Percentiles rank a stretch among this genome's conserved stretches.
phyloP scores from a whole-genome alignment of 176 grass and related monocot genomes.

The Cenchrus purpureus region DNA sequence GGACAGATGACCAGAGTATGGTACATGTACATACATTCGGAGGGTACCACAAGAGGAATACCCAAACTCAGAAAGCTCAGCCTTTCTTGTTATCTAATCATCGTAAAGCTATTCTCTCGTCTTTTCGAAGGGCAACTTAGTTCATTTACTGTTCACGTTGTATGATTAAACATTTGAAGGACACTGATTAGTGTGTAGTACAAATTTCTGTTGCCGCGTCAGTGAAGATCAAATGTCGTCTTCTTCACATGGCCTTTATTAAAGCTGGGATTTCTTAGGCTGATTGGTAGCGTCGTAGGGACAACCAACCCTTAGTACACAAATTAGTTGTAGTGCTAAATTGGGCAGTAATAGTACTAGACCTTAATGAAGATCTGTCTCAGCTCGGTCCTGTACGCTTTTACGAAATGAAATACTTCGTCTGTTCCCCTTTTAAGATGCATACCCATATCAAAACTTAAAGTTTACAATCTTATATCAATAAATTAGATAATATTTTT shows the following conservation, averaged over 20 bases:
- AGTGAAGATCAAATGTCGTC: constrained; percentile 32
- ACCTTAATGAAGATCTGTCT: background rate
- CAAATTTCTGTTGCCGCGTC: constrained; percentile 8
- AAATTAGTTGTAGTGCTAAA: background rate
- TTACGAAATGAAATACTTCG: constrained; percentile 8
- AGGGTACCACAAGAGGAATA: background rate
- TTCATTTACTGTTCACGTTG: background rate
- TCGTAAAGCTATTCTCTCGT: background rate
- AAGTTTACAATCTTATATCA: no score
- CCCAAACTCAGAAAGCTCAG: background rate
- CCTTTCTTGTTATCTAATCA: constrained; percentile 4
- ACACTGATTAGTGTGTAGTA: constrained; percentile 3
- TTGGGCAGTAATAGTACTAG: background rate
- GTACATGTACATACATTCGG: background rate
- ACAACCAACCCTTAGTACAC: constrained; percentile 2
- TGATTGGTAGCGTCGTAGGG: background rate
- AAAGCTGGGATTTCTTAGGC: constrained; percentile 8
- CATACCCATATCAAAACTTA: no score
- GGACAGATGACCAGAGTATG: background rate
- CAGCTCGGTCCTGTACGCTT: background rate
- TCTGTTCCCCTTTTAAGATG: no score
- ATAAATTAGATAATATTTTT: no score
- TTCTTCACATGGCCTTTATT: constrained; percentile 33
- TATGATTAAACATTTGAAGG: constrained; percentile 29
- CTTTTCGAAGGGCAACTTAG: background rate